Evolutionary conservation across 192 early-diverging fungal species (phyloP).

Genomic region (Podila horticola): DNA sequence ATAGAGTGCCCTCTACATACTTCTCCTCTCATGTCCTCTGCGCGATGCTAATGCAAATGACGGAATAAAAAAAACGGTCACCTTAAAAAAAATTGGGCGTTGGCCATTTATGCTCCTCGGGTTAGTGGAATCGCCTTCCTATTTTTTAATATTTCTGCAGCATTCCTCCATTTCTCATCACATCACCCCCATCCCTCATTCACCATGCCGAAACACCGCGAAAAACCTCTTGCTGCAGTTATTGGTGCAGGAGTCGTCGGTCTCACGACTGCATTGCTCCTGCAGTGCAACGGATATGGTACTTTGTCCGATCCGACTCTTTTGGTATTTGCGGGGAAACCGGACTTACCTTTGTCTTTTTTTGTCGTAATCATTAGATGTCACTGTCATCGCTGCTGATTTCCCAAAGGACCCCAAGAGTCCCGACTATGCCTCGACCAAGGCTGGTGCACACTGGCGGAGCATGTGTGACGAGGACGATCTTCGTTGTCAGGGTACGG

Average conservation of each 20-base stretch:
- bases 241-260: conserved; percentile 83
- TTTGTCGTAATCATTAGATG: conserved; percentile 29
- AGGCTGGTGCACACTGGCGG: conserved; percentile 61
- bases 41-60: too few relatives aligned
- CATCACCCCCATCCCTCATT: not conserved
- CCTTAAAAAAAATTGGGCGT: too few relatives aligned
- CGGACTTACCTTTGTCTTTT: not conserved
- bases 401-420: conserved; percentile 58
- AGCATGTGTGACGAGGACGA: conserved; percentile 48
- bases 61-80: too few relatives aligned
- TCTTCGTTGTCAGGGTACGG: conserved; percentile 42
- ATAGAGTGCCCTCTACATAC: too few relatives aligned
- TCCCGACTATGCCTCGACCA: conserved; percentile 64
- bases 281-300: conserved; percentile 66
- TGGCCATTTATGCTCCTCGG: too few relatives aligned
- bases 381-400: conserved; percentile 70
- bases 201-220: conserved; percentile 19
- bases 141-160: not conserved
- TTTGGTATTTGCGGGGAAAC: not conserved
- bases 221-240: conserved; percentile 52
- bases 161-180: not conserved
- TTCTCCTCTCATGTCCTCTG: too few relatives aligned
- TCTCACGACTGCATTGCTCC: conserved; percentile 73
- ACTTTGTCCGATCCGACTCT: not conserved
- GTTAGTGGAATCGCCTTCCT: not conserved